A percentile compares a stretch with the other conserved stretches of the same genome.
Conservation (phyloP, 164 flowering plant genomes). For the Nymphaea colorata region DNA sequence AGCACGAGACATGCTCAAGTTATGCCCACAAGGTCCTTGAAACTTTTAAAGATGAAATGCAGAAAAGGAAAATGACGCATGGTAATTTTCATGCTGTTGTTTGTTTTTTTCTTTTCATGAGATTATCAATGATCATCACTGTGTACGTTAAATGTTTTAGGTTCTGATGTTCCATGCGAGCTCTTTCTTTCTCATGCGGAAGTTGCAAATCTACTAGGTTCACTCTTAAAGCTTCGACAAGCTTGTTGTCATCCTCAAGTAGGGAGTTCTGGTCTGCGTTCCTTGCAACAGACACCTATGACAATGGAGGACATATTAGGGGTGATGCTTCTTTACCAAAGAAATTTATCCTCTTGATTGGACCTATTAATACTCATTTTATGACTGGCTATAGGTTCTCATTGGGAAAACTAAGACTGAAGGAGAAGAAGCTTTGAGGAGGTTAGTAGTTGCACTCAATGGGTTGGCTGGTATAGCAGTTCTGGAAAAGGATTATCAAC, state of each 20-base stretch:
- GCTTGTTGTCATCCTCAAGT: slow-evolving; percentile 99
- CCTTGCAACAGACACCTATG: slow-evolving; percentile 91
- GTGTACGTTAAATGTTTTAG: slow-evolving; percentile 16
- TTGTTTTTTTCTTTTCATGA: neutral
- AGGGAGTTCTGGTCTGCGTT: slow-evolving; percentile 87
- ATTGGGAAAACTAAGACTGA: slow-evolving; percentile 72
- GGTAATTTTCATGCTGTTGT: slow-evolving; percentile 25
- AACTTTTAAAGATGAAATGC: slow-evolving; percentile 44
- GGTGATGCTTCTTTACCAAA: slow-evolving; percentile 19
- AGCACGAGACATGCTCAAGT: slow-evolving; percentile 76
- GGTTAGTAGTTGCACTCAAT: slow-evolving; percentile 63
- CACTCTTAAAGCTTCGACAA: slow-evolving; percentile 95
- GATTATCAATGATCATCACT: too few species aligned
- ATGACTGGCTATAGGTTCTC: slow-evolving; percentile 44
- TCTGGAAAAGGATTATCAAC: slow-evolving; percentile 37
- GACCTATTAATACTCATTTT: neutral
- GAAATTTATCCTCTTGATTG: neutral
- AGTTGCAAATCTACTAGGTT: slow-evolving; percentile 70
- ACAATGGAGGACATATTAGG: slow-evolving; percentile 88
- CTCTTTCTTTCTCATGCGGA: slow-evolving; percentile 53
- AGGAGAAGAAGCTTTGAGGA: slow-evolving; percentile 94
- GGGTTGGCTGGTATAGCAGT: slow-evolving; percentile 89
- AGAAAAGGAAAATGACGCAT: slow-evolving; percentile 20
- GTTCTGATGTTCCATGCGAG: slow-evolving; percentile 30
- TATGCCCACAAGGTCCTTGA: slow-evolving; percentile 65